These are phyloP conservation scores for Aspergillus sp. DNA, from an alignment of 2,329 filamentous ascomycete genomes.

Conservation along the genomic window DNA sequence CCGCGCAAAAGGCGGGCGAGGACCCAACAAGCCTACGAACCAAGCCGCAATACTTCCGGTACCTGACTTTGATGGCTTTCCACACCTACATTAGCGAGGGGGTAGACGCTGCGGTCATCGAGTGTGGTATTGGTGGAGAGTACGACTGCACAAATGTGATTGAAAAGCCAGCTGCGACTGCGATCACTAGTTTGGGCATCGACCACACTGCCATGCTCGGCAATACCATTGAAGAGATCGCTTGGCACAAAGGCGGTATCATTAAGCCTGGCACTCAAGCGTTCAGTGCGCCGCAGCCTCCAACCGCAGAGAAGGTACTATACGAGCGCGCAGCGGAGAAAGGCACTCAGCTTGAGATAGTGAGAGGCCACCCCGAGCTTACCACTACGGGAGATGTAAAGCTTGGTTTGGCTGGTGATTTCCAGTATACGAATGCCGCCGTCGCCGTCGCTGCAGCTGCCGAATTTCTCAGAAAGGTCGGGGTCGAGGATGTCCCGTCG, in stretches of 20 bases:
- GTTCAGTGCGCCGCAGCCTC: constrained; percentile 63
- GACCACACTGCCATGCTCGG: constrained; percentile 84
- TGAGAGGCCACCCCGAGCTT: constrained; percentile 52
- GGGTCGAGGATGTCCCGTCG: constrained; percentile 38
- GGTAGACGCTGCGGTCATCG: constrained; percentile 77
- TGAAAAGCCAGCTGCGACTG: constrained; percentile 66
- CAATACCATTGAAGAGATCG: constrained; percentile 74
- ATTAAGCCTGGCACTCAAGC: constrained; percentile 68
- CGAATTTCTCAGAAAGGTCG: constrained; percentile 42
- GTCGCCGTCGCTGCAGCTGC: constrained; percentile 56
- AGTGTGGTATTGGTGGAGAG: constrained; percentile 93
- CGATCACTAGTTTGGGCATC: constrained; percentile 78
- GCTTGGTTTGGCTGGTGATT: constrained; percentile 62
- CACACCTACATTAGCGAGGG: constrained; percentile 77
- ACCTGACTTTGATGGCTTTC: constrained; percentile 83
- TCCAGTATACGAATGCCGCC: constrained; percentile 64
- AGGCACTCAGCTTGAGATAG: constrained; percentile 50
- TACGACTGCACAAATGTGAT: constrained; percentile 91
- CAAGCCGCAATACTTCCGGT: constrained; percentile 92
- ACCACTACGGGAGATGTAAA: constrained; percentile 46
- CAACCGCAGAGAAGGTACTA: constrained; percentile 58
- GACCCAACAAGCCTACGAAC: constrained; percentile 55
- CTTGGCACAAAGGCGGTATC: constrained; percentile 91
- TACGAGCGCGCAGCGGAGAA: constrained; percentile 56
- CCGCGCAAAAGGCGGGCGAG: constrained; percentile 54